A percentile compares a stretch with the other conserved stretches of the same genome.
These are phyloP conservation scores for Daldinia sp. DNA, from an alignment of 2,329 filamentous ascomycete species.

Conservation along the genomic window DNA sequence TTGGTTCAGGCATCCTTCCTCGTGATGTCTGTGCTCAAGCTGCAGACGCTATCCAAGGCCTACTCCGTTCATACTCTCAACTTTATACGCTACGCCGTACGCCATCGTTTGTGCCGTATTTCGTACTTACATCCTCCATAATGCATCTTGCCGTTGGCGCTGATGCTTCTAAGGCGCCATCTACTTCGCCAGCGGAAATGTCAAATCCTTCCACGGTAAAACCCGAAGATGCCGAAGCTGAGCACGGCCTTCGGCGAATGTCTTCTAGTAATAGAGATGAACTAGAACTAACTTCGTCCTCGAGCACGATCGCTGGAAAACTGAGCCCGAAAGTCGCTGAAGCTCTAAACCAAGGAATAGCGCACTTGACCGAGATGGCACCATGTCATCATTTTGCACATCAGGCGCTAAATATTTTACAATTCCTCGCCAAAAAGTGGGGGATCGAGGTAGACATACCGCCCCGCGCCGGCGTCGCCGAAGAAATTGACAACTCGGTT, in stretches of 20 bases:
- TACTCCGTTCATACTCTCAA: slow-evolving; percentile 64
- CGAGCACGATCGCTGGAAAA: slow-evolving; percentile 39
- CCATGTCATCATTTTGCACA: slow-evolving; percentile 68
- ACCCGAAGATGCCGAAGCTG: slow-evolving; percentile 25
- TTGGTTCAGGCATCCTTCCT: slow-evolving; percentile 69
- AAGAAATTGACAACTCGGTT: slow-evolving; percentile 52
- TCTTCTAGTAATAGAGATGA: slow-evolving; percentile 23
- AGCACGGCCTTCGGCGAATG: slow-evolving; percentile 16
- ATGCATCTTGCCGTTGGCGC: slow-evolving; percentile 66
- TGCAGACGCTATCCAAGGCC: slow-evolving; percentile 65
- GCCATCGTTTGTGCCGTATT: slow-evolving; percentile 68
- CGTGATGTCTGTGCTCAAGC: slow-evolving; percentile 71
- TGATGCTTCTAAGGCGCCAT: slow-evolving; percentile 38
- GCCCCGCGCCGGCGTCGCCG: slow-evolving; percentile 42
- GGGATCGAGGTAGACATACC: slow-evolving; percentile 60
- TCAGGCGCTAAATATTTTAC: slow-evolving; percentile 67
- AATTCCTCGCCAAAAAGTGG: slow-evolving; percentile 67
- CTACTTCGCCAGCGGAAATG: slow-evolving; percentile 33
- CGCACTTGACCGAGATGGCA: slow-evolving; percentile 67
- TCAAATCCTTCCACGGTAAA: slow-evolving; percentile 39
- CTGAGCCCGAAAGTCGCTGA: slow-evolving; percentile 53
- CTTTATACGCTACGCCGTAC: slow-evolving; percentile 66
- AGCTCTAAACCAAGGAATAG: slow-evolving; percentile 62
- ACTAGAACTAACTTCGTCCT: slow-evolving; percentile 31
- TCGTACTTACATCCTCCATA: slow-evolving; percentile 67